These are phyloP conservation scores for Brassica balearica DNA, from an alignment of 441 rosid species.

Conservation along the genomic window DNA sequence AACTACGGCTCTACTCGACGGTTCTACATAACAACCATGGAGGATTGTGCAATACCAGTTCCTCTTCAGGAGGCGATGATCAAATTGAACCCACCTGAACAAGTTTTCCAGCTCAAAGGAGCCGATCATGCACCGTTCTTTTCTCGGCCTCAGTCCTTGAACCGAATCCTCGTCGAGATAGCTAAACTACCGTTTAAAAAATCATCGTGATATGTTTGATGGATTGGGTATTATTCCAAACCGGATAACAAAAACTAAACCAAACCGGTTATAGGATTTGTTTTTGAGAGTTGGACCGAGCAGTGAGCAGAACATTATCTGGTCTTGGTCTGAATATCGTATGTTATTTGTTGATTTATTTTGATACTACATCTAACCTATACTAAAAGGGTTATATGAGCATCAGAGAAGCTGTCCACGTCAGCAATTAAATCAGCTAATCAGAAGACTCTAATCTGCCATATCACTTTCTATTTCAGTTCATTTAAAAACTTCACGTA, in stretches of 20 bases:
- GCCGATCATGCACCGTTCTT: constrained; percentile 61
- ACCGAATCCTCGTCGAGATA: constrained; percentile 52
- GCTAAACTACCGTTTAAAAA: constrained; percentile 43
- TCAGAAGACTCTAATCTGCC: no score
- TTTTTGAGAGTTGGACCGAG: background rate
- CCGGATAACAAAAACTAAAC: constrained; percentile 3
- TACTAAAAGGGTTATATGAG: no score
- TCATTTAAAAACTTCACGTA: no score
- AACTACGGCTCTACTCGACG: constrained; percentile 54
- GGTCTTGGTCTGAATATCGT: background rate
- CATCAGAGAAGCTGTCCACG: no score
- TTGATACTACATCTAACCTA: background rate
- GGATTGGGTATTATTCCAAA: constrained; percentile 7
- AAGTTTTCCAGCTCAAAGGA: constrained; percentile 53
- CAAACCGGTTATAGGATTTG: background rate
- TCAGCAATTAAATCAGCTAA: no score
- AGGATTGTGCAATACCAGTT: constrained; percentile 57
- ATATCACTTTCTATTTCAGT: no score
- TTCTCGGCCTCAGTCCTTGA: constrained; percentile 55
- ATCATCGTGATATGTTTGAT: constrained; percentile 22
- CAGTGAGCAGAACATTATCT: background rate
- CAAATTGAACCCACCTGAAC: constrained; percentile 47
- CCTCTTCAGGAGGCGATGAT: constrained; percentile 51
- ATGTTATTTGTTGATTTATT: background rate
- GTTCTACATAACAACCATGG: constrained; percentile 53